A percentile compares a stretch with the other conserved stretches of the same genome.
Conservation (phyloP, 129 eudicot species). For the Ambrosia artemisiifolia region DNA sequence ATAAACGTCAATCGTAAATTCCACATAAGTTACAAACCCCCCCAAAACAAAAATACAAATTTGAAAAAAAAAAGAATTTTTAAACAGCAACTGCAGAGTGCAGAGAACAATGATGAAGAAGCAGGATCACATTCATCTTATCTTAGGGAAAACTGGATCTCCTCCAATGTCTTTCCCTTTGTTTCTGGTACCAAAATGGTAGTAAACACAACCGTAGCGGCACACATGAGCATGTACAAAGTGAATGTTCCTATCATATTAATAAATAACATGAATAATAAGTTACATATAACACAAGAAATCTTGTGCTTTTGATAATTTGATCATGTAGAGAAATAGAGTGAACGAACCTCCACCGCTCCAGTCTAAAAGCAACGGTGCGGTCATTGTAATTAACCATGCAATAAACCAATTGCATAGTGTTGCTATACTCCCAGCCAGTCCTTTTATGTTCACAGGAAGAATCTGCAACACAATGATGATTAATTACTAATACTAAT, state of each 20-base stretch:
- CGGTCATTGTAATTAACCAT: slow-evolving; percentile 79
- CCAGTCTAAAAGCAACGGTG: slow-evolving; percentile 79
- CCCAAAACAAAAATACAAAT: background rate
- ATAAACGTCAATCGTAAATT: slow-evolving; percentile 7
- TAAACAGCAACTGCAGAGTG: background rate
- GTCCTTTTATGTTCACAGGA: slow-evolving; percentile 84
- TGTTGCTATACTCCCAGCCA: slow-evolving; percentile 95
- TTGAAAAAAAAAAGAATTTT: background rate
- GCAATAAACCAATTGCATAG: slow-evolving; percentile 73
- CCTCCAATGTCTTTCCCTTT: slow-evolving; percentile 89
- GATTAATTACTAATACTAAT: background rate
- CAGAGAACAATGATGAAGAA: background rate
- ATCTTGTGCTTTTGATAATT: background rate
- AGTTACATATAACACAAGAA: background rate
- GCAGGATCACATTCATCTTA: slow-evolving; percentile 10
- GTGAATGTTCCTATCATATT: slow-evolving; percentile 66
- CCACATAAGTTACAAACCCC: slow-evolving; percentile 13
- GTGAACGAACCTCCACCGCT: slow-evolving; percentile 68
- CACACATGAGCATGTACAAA: slow-evolving; percentile 56
- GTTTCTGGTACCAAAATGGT: slow-evolving; percentile 83
- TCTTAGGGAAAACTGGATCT: slow-evolving; percentile 82
- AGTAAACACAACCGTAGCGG: slow-evolving; percentile 59
- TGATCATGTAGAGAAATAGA: slow-evolving; percentile 1
- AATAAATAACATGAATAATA: background rate
- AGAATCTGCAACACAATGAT: slow-evolving; percentile 53